Conservation (phyloP, 257 asterid genomes). For the Parsonsia alboflavescens region DNA sequence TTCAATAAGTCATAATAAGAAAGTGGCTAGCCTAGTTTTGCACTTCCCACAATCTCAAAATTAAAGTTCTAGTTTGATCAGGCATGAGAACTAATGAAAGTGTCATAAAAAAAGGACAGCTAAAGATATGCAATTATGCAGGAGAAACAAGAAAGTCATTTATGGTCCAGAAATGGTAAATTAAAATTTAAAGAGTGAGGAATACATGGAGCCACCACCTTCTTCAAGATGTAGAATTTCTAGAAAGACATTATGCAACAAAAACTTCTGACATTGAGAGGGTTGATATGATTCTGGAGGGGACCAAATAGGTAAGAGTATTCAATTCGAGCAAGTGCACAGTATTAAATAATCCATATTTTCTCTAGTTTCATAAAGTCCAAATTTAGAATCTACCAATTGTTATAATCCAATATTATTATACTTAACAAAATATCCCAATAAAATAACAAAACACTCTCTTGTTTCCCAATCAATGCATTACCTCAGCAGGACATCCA, state of each 20-base stretch:
- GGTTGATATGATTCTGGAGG: not conserved
- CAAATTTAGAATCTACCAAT: not conserved
- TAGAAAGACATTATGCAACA: not conserved
- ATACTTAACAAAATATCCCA: not conserved
- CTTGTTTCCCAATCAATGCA: not conserved
- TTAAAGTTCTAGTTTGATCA: not conserved
- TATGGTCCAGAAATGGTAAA: not conserved
- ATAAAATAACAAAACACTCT: not conserved
- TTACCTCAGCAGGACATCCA: not conserved
- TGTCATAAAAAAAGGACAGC: not conserved
- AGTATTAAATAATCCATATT: not conserved
- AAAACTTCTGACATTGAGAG: not conserved
- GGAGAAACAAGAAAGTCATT: not conserved
- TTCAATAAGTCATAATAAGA: not conserved
- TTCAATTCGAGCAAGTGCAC: not conserved
- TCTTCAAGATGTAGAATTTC: not conserved
- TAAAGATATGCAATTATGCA: not conserved
- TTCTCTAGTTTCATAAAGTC: not conserved
- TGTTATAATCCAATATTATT: not conserved
- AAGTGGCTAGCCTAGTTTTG: not conserved
- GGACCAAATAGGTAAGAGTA: not conserved
- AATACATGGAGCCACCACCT: not conserved
- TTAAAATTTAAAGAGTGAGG: not conserved
- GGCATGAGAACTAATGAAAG: not conserved
- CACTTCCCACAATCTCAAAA: not conserved